Conservation (phyloP, 306 rosid genomes). For the Casuarina glauca region DNA sequence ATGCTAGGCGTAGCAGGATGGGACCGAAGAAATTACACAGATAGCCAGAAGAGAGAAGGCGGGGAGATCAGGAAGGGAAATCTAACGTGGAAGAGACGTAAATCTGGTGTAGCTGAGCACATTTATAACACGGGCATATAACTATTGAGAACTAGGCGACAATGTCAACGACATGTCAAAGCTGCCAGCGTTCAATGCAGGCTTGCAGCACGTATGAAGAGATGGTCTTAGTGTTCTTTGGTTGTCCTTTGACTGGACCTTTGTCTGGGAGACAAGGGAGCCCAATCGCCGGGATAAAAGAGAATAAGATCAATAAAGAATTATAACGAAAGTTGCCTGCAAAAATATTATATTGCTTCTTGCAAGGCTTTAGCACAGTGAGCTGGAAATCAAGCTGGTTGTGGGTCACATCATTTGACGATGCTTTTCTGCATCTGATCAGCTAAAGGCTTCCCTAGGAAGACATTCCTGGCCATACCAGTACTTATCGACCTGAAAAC, state of each 20-base stretch:
- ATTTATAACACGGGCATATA: conserved; percentile 13
- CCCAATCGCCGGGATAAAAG: conserved; percentile 3
- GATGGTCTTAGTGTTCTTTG: background rate
- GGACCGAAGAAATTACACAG: no score
- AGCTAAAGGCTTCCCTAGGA: background rate
- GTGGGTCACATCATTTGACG: background rate
- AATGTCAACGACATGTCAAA: background rate
- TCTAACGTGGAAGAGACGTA: conserved; percentile 7
- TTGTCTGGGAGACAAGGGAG: conserved; percentile 17
- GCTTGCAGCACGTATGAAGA: background rate
- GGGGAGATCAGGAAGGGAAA: no score
- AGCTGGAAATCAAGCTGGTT: background rate
- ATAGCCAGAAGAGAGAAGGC: background rate
- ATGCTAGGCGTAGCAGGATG: background rate
- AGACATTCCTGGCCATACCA: background rate
- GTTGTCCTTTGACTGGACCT: background rate
- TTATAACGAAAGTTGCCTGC: background rate
- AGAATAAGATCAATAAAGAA: background rate
- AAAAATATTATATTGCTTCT: background rate
- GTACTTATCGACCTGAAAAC: no score
- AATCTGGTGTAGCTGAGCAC: background rate
- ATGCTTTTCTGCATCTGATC: no score
- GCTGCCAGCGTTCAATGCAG: background rate
- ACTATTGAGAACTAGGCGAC: background rate
- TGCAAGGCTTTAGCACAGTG: no score